Evolutionary conservation across 371 early-diverging fungal genomes (phyloP).

Genomic region (Haplosporangium sp.): DNA sequence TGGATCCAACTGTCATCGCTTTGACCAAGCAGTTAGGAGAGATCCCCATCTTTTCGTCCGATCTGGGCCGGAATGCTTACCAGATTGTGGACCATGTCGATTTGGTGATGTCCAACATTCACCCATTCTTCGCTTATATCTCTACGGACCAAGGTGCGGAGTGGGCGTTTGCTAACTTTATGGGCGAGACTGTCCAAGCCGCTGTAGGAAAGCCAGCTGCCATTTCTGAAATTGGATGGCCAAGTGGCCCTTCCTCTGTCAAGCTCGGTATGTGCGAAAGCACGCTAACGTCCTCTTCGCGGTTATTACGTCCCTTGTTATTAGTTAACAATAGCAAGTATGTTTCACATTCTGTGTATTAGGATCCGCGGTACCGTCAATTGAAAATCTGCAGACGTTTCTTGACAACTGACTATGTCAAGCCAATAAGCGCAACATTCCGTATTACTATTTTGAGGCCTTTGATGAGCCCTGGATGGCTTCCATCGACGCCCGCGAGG

Average conservation of each 20-base stretch:
- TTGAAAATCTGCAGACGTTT: slow-evolving; percentile 62
- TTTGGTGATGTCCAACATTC: slow-evolving; percentile 63
- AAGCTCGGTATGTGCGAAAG: slow-evolving; percentile 13
- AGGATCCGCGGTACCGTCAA: slow-evolving; percentile 58
- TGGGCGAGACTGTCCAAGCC: slow-evolving; percentile 50
- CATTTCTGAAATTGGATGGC: slow-evolving; percentile 75
- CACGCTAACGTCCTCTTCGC: not conserved
- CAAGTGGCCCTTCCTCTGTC: slow-evolving; percentile 55
- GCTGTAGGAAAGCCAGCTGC: slow-evolving; percentile 57
- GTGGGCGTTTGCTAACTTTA: slow-evolving; percentile 53
- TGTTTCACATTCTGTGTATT: not conserved
- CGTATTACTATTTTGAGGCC: slow-evolving; percentile 71
- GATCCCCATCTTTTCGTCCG: slow-evolving; percentile 56
- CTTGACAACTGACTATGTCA: slow-evolving; percentile 57
- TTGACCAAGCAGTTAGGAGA: slow-evolving; percentile 48
- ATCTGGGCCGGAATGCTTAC: slow-evolving; percentile 53
- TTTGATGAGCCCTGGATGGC: slow-evolving; percentile 74
- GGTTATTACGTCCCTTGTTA: not conserved
- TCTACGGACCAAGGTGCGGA: slow-evolving; percentile 47
- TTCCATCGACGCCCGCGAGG: slow-evolving; percentile 32
- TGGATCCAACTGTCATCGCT: slow-evolving; percentile 54
- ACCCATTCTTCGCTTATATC: slow-evolving; percentile 65
- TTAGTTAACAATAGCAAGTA: not conserved
- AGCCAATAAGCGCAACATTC: slow-evolving; percentile 57
- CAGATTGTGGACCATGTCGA: slow-evolving; percentile 59